phyloP scores from a whole-genome alignment of 202 grass and related monocot genomes.

The Schoenoplectus triqueter region DNA sequence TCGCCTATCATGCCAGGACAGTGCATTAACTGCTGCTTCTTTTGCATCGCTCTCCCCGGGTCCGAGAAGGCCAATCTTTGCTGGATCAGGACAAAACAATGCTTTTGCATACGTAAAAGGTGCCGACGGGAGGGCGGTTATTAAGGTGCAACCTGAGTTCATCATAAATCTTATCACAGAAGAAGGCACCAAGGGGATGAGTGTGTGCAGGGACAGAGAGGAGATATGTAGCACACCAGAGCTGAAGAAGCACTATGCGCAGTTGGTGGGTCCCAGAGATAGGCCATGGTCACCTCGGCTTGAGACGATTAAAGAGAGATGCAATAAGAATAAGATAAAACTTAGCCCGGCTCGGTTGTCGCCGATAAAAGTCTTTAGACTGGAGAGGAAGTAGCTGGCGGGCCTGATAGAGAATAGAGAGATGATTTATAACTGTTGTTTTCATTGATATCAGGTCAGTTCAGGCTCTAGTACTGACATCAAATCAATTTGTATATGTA shows the following conservation, averaged over 20 bases:
- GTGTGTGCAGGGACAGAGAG: neutral
- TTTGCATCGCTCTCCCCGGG: slow-evolving; percentile 53
- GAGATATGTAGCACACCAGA: slow-evolving; percentile 82
- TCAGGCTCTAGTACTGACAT: neutral
- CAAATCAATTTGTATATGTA: slow-evolving; percentile 25
- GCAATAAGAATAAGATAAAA: slow-evolving; percentile 18
- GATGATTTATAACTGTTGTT: neutral
- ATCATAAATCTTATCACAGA: slow-evolving; percentile 46
- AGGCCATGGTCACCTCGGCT: slow-evolving; percentile 69
- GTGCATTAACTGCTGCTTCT: slow-evolving; percentile 47
- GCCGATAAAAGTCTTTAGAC: slow-evolving; percentile 51
- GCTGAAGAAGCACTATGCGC: slow-evolving; percentile 80
- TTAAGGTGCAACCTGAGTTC: slow-evolving; percentile 69
- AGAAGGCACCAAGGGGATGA: neutral
- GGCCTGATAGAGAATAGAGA: neutral
- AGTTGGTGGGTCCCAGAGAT: slow-evolving; percentile 56
- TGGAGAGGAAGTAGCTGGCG: slow-evolving; percentile 27
- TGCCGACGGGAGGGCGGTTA: slow-evolving; percentile 48
- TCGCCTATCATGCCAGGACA: slow-evolving; percentile 48
- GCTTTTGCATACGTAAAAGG: slow-evolving; percentile 71
- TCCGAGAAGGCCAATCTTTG: slow-evolving; percentile 26
- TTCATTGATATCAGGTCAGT: neutral
- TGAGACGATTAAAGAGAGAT: slow-evolving; percentile 70
- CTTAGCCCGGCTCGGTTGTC: slow-evolving; percentile 44
- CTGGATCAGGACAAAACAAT: slow-evolving; percentile 23